These are phyloP conservation scores for Tricholoma saponaceum DNA, from an alignment of 768 basidiomycete genomes.

Conservation along the genomic window DNA sequence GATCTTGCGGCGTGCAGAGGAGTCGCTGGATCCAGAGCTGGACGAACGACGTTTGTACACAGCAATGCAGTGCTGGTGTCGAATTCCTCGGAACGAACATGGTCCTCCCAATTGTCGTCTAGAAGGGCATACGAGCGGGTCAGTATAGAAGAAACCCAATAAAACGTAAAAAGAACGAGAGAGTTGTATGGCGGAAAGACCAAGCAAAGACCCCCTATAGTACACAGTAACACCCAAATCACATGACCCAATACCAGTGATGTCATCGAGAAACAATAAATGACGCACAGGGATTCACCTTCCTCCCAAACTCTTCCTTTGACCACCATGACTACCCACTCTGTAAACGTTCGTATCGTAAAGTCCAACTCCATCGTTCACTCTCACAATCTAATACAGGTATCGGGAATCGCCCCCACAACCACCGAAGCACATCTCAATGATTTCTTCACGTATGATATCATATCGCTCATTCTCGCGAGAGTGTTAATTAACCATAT, in stretches of 20 bases:
- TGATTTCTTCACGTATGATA: conserved; percentile 76
- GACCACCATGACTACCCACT: conserved; percentile 35
- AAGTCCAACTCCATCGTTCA: not conserved
- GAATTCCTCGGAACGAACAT: too few species aligned
- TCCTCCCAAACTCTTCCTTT: conserved; percentile 12
- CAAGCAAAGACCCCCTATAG: too few species aligned
- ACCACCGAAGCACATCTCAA: conserved; percentile 67
- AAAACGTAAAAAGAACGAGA: too few species aligned
- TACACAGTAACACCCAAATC: too few species aligned
- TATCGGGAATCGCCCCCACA: conserved; percentile 61
- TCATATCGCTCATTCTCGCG: conserved; percentile 2
- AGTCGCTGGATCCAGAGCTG: too few species aligned
- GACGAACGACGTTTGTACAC: too few species aligned
- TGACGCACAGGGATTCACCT: not conserved
- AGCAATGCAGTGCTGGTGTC: too few species aligned
- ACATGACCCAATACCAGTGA: conserved; percentile 6
- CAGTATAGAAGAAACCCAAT: too few species aligned
- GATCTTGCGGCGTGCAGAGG: too few species aligned
- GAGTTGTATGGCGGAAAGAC: too few species aligned
- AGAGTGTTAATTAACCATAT: conserved; percentile 4
- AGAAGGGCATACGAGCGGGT: too few species aligned
- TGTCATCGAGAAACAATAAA: conserved; percentile 9
- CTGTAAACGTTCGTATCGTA: conserved; percentile 38
- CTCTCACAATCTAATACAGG: conserved; percentile 37
- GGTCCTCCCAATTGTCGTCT: too few species aligned